phyloP scores from a whole-genome alignment of 345 rosid genomes.

The Erodium maritimum region DNA sequence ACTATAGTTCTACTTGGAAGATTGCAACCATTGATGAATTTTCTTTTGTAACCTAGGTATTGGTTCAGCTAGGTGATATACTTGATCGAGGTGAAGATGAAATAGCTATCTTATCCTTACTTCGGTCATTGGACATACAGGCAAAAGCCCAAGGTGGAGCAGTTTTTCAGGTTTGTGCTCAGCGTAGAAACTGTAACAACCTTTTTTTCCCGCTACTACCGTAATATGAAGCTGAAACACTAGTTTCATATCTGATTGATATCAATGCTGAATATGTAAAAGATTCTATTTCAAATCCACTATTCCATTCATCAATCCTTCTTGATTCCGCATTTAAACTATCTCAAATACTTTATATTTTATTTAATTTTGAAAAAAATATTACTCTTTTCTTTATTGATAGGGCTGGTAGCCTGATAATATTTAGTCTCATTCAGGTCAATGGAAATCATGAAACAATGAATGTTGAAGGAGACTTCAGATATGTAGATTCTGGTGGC shows the following conservation, averaged over 20 bases:
- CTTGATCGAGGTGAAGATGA: constrained; percentile 89
- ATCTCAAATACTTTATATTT: too few relatives aligned
- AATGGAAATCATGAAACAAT: constrained; percentile 93
- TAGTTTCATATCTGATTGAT: too few relatives aligned
- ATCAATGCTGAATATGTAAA: too few relatives aligned
- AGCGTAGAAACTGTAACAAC: constrained; percentile 3
- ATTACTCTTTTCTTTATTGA: too few relatives aligned
- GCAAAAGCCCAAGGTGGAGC: constrained; percentile 86
- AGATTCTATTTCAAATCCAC: too few relatives aligned
- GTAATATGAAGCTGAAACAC: too few relatives aligned
- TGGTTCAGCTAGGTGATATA: constrained; percentile 84
- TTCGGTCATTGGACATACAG: constrained; percentile 58
- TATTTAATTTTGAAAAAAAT: not conserved
- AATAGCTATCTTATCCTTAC: constrained; percentile 67
- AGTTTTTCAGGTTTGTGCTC: constrained; percentile 67
- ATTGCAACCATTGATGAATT: not conserved
- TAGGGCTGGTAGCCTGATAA: too few relatives aligned
- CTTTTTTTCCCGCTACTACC: too few relatives aligned
- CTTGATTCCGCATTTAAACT: too few relatives aligned
- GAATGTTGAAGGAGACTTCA: constrained; percentile 87
- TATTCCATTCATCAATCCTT: too few relatives aligned
- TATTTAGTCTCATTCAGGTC: constrained; percentile 21
- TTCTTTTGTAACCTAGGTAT: constrained; percentile 30
- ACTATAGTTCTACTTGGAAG: constrained; percentile 6
- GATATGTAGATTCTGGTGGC: constrained; percentile 65